Base-by-base conservation (phyloP, 257 asterid genomes). In the Capsicum baccatum region DNA sequence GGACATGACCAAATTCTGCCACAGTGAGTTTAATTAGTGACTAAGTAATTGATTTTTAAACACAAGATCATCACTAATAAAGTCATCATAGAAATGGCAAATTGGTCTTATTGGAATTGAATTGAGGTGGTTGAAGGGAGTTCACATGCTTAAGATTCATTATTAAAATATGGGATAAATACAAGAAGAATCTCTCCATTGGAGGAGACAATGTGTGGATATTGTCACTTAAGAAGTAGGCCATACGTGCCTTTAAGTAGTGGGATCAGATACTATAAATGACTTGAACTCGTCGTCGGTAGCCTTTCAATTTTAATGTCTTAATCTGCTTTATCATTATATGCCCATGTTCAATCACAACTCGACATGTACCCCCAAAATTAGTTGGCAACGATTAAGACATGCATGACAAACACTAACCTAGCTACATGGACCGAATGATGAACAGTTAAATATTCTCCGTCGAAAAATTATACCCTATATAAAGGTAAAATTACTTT, bases 141-240 rank as follows among this genome's bases (percentile, higher is more conserved):
- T 48, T 74, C 80, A 74, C 47, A 74, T 74, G 80, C 2, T 21
- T 74, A 2, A 74, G 60, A 73, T 47, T 42, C 33, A 42, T 42
- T 16, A 67, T 67, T 17, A 70, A 44, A 42, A 19, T 44, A 73
- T 19, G 12, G 19, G 62, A 74, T 21, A 21, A 8, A 74, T 50
- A 74, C 62, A 12, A 74, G 47, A 74, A 78, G 82, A 54, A 78
- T 54, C 82, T 54, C 82, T 26, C 26, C 64, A 76, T 76, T 54
- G 64, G 81, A 76, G 81, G 58, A 76, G 81, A 52, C 48, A 54
- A 14, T 56, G 33, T 54, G 82, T 52, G 82, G 82, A 78, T 78
- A 78, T 78, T 78, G 82, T 78, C 62, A 33, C 82, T 26, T 78
- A 78, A 54, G 64, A 54, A 55, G 64, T 78, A 78, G 64, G 82